Conservation (phyloP, 163 green algal genomes). For the Prototheca stagnorum region DNA sequence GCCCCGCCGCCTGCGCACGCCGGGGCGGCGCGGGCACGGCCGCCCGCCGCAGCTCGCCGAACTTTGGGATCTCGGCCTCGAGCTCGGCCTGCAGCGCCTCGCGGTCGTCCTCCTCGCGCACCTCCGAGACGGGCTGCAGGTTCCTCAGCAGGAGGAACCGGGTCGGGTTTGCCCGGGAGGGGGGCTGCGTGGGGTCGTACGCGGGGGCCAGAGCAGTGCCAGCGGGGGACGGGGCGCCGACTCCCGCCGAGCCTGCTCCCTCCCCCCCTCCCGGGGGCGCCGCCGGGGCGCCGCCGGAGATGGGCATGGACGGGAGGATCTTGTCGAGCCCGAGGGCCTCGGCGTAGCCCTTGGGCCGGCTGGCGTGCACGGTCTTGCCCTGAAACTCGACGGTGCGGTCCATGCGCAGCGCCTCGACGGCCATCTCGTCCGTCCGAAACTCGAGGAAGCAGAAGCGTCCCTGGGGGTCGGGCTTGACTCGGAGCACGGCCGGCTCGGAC, state of each 20-base stretch:
- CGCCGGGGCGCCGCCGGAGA: background rate
- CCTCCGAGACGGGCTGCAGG: conserved; percentile 28
- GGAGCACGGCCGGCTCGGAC: conserved; percentile 52
- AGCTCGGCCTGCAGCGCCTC: conserved; percentile 27
- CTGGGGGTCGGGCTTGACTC: conserved; percentile 25
- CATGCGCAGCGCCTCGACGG: conserved; percentile 51
- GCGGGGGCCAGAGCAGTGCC: no score
- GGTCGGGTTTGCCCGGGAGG: no score
- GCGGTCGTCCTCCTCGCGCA: conserved; percentile 36
- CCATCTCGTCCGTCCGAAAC: conserved; percentile 60
- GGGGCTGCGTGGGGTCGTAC: background rate
- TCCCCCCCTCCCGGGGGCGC: background rate
- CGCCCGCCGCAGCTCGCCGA: conserved; percentile 19
- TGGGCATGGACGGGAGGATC: conserved; percentile 1
- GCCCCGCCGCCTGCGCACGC: conserved; percentile 5
- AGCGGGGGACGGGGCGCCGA: no score
- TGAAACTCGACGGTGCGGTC: conserved; percentile 63
- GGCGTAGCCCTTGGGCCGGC: conserved; percentile 70
- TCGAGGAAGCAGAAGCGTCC: conserved; percentile 76
- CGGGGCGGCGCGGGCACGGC: conserved; percentile 18
- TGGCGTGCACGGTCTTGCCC: conserved; percentile 63
- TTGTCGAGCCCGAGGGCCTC: conserved; percentile 1
- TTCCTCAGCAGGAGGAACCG: conserved; percentile 55
- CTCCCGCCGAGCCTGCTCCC: no score
- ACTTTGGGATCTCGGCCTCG: conserved; percentile 23